These are phyloP conservation scores for Lactarius deliciosus DNA, from an alignment of 768 basidiomycete species.

Conservation along the genomic window DNA sequence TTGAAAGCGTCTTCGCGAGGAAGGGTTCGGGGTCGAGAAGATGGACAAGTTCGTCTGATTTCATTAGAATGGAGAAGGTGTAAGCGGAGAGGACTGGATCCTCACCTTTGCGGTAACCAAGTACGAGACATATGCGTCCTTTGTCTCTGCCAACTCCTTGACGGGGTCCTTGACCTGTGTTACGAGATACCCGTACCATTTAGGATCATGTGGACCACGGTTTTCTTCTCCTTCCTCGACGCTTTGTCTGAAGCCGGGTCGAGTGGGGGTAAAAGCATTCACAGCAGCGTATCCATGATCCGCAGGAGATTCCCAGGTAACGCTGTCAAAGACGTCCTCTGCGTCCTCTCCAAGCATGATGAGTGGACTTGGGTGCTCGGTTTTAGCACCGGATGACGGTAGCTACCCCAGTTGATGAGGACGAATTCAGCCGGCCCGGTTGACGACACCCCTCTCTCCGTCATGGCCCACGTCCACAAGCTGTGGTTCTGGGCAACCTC, in stretches of 20 bases:
- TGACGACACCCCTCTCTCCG: constrained; percentile 10
- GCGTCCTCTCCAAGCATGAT: constrained; percentile 74
- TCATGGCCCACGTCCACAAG: constrained; percentile 23
- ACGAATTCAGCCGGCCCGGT: constrained; percentile 15
- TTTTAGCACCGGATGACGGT: not conserved
- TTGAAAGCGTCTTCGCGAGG: constrained; percentile 86
- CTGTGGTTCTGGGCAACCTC: constrained; percentile 29
- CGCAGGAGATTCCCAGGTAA: constrained; percentile 83
- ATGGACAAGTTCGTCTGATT: constrained; percentile 84
- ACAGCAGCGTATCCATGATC: constrained; percentile 49
- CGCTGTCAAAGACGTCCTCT: constrained; percentile 88
- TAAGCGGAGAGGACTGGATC: constrained; percentile 15
- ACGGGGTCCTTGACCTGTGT: constrained; percentile 88
- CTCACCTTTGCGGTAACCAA: constrained; percentile 83
- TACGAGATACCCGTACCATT: constrained; percentile 87
- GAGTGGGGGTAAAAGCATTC: constrained; percentile 42
- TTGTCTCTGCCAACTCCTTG: constrained; percentile 94
- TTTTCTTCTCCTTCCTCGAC: constrained; percentile 66
- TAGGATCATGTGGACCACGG: constrained; percentile 71
- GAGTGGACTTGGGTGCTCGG: not conserved
- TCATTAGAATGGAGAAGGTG: constrained; percentile 7
- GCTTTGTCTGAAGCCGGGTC: constrained; percentile 82
- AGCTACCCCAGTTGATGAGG: not conserved
- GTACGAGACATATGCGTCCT: constrained; percentile 96
- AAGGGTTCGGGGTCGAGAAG: constrained; percentile 74